Evolutionary conservation across 352 stramenopile genomes (phyloP).

Genomic region (Phytophthora uliginosa): DNA sequence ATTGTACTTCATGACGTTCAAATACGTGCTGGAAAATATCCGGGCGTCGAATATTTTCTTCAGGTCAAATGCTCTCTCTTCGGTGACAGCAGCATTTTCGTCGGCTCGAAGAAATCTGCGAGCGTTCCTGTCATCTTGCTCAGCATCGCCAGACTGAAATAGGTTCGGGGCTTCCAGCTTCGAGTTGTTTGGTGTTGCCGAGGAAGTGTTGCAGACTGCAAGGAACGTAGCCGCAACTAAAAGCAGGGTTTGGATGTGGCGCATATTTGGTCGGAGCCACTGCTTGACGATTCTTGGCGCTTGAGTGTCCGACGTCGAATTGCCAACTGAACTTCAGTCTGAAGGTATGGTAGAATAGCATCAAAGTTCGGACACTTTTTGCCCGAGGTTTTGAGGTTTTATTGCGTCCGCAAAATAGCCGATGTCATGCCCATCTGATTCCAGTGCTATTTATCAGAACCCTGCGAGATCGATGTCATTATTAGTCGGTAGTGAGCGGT

Average conservation of each 20-base stretch:
- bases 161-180: not conserved
- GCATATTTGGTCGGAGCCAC: not conserved
- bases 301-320: not conserved
- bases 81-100: not conserved
- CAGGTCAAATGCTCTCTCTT: conserved; percentile 5
- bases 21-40: not conserved
- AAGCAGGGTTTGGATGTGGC: not conserved
- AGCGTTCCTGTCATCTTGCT: not conserved
- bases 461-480: no score
- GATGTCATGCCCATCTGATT: no score
- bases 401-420: no score
- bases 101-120: not conserved
- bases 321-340: not conserved
- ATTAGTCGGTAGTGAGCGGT: no score
- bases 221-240: not conserved
- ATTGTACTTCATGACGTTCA: not conserved
- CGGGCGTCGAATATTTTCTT: not conserved
- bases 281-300: not conserved
- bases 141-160: not conserved
- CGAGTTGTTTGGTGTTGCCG: not conserved
- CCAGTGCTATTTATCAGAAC: no score
- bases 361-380: no score
- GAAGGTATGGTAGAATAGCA: no score
- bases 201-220: not conserved
- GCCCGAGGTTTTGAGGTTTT: no score